Base-by-base conservation (phyloP, 1,139 yeast genomes). In the Kurtzmaniella quercitrusa region DNA sequence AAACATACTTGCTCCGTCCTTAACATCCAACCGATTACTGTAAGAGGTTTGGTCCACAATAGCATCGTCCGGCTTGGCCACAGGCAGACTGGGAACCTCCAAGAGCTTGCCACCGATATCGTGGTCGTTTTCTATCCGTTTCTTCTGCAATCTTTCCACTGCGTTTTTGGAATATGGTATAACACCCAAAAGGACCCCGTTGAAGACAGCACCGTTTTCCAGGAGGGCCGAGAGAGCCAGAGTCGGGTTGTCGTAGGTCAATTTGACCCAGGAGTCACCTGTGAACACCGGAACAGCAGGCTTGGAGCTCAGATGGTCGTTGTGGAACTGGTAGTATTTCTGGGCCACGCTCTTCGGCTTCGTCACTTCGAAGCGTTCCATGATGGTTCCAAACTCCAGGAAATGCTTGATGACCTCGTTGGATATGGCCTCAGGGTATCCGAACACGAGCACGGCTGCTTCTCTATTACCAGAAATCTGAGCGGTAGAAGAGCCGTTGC, bases 221-320 rank as follows among this genome's bases (percentile, higher is more conserved):
- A 83, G 82, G 38, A 90, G 66, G 0, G 98, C 97, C 45, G 94
- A 82, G 23, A 81, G 65, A 1, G 97, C 96, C 11, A 91, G 77
- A 3, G 82, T 70, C 3, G 87, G 79, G 48, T 82, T 83, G 47
- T 82, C 87, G 61, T 81, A 93, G 0, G 97, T 90, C 43, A 93
- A 62, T 57, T 89, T 87, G 19, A 90, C 81, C 97, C 98, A 93
- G 40, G 89, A 84, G 38, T 79, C 77, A 1, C 97, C 98, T 11
- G 93, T 77, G 59, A 82, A 85, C 14, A 90, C 82, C 1, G 96
- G 95, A 41, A 65, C 57, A n/a, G 62, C 53, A 34, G 54, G 53
- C 6, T 44, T 48, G 6, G 37, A 29, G 17, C 41, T 39, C 17
- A 34, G 31, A 7, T 23, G 17, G 15, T 40, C 44, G 7, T 50